phyloP scores from a whole-genome alignment of 768 basidiomycete species.

The Suillus subaureus region DNA sequence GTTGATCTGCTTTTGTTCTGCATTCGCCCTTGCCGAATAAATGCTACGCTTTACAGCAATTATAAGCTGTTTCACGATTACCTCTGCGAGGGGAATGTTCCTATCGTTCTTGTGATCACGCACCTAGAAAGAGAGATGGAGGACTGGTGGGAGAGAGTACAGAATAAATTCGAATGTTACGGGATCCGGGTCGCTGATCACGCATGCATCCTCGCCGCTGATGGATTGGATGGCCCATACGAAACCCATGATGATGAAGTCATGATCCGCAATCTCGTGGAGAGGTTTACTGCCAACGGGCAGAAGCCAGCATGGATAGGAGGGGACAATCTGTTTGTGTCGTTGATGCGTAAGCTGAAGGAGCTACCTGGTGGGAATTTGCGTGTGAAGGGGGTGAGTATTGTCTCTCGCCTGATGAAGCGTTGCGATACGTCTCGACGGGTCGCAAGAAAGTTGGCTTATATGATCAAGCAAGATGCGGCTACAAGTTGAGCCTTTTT shows the following conservation, averaged over 20 bases:
- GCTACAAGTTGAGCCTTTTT: background rate
- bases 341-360: slow-evolving; percentile 15
- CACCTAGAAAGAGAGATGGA: slow-evolving; percentile 44
- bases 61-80: slow-evolving; percentile 42
- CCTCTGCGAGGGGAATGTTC: slow-evolving; percentile 41
- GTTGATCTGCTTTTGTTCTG: slow-evolving; percentile 40
- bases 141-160: slow-evolving; percentile 37
- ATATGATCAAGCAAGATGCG: slow-evolving; percentile 23
- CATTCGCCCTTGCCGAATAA: slow-evolving; percentile 37
- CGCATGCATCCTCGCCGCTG: slow-evolving; percentile 42
- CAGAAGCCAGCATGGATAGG: slow-evolving; percentile 13
- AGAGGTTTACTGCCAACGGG: slow-evolving; percentile 6
- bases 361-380: slow-evolving; percentile 17
- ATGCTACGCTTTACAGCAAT: slow-evolving; percentile 36
- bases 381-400: slow-evolving; percentile 18
- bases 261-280: slow-evolving; percentile 27
- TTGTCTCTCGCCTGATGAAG: slow-evolving; percentile 21
- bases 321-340: slow-evolving; percentile 19
- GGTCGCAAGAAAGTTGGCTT: slow-evolving; percentile 27
- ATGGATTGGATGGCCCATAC: slow-evolving; percentile 28
- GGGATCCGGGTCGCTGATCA: slow-evolving; percentile 35
- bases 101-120: slow-evolving; percentile 43
- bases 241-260: slow-evolving; percentile 34
- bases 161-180: slow-evolving; percentile 24
- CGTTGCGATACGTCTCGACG: slow-evolving; percentile 31